phyloP scores from a whole-genome alignment of 2,329 filamentous ascomycete genomes.

The Venturia nashicola region DNA sequence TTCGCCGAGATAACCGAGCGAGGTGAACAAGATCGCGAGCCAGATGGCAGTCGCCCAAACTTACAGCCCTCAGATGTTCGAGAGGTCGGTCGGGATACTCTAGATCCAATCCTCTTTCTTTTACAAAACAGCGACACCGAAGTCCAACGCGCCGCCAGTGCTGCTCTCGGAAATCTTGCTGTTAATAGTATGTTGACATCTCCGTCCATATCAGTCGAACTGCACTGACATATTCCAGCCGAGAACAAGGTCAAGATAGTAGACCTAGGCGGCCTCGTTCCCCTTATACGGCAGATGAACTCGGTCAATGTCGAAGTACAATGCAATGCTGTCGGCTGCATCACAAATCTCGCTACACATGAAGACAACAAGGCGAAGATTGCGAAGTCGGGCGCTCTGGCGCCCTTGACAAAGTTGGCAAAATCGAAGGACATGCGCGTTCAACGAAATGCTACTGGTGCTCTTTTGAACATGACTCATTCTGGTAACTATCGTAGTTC shows the following conservation, averaged over 20 bases:
- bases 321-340: constrained; percentile 97
- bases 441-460: constrained; percentile 92
- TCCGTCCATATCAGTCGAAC: constrained; percentile 2
- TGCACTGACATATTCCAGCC: constrained; percentile 47
- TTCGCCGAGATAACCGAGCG: constrained; percentile 98
- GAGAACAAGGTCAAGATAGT: constrained; percentile 98
- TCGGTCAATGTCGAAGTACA: constrained; percentile 96
- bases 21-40: constrained; percentile 45
- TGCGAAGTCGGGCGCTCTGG: constrained; percentile 82
- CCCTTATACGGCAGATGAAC: constrained; percentile 96
- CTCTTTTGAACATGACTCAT: constrained; percentile 97
- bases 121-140: constrained; percentile 93
- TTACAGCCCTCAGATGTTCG: constrained; percentile 60
- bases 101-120: constrained; percentile 90
- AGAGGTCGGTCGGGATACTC: constrained; percentile 86
- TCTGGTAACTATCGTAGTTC: constrained; percentile 53
- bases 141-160: constrained; percentile 91
- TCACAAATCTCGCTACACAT: constrained; percentile 94
- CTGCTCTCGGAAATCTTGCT: constrained; percentile 86
- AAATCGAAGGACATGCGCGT: constrained; percentile 99
- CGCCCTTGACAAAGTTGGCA: constrained; percentile 78
- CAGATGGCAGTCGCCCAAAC: not conserved
- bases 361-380: constrained; percentile 99
- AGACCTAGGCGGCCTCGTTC: constrained; percentile 74
- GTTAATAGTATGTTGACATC: constrained; percentile 64